A percentile compares a stretch with the other conserved stretches of the same genome.
These are phyloP conservation scores for Cochlearia excelsa DNA, from an alignment of 345 rosid species.

Conservation along the genomic window DNA sequence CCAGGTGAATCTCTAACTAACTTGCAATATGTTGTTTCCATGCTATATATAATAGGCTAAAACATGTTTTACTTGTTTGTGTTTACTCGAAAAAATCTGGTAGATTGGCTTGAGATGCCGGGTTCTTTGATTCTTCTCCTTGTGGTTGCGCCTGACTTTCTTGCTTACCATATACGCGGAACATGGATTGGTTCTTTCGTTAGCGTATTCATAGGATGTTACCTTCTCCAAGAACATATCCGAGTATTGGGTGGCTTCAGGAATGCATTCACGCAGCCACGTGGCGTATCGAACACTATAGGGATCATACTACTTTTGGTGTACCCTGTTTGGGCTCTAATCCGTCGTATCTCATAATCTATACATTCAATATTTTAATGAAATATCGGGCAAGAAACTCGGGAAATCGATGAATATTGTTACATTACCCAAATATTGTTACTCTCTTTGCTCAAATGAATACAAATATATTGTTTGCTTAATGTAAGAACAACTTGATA, in stretches of 20 bases:
- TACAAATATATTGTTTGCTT: constrained; percentile 15
- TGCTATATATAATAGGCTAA: too few species aligned
- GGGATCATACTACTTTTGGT: constrained; percentile 78
- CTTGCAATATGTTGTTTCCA: too few species aligned
- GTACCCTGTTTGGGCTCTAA: constrained; percentile 82
- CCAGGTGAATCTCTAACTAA: constrained; percentile 49
- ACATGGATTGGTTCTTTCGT: constrained; percentile 55
- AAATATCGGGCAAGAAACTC: constrained; percentile 12
- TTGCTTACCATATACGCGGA: constrained; percentile 50
- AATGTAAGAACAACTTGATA: background rate
- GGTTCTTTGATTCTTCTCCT: constrained; percentile 74
- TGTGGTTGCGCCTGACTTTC: constrained; percentile 60
- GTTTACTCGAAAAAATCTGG: background rate
- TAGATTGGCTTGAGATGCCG: constrained; percentile 80
- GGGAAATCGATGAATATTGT: too few species aligned
- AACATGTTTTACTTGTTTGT: background rate
- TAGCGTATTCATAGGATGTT: constrained; percentile 74
- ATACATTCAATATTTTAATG: background rate
- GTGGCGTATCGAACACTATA: constrained; percentile 76
- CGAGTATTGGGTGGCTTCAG: constrained; percentile 93
- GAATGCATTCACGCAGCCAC: constrained; percentile 68
- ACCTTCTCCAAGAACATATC: constrained; percentile 84
- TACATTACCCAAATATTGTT: too few species aligned
- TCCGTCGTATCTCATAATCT: constrained; percentile 48
- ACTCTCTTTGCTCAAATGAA: too few species aligned